Percentiles rank a stretch among this genome's conserved stretches.
These are phyloP conservation scores for Wickerhamiella vanderwaltii DNA, from an alignment of 805 yeast species.

Conservation along the genomic window DNA sequence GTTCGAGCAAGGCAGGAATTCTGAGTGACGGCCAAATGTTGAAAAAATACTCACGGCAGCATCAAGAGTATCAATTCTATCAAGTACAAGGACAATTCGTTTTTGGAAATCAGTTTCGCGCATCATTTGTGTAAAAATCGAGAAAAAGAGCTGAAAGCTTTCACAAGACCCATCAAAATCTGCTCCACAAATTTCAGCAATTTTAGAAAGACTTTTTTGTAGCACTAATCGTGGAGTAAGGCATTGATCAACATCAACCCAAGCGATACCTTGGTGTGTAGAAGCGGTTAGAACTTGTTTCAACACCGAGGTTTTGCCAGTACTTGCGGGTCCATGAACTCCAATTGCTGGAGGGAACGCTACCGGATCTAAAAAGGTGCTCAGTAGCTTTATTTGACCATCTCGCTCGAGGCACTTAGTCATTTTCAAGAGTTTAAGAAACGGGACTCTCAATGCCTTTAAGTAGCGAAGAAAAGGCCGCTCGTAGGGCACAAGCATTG, in stretches of 20 bases:
- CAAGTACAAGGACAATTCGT: conserved; percentile 39
- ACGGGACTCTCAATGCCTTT: conserved; percentile 4
- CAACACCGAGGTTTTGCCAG: conserved; percentile 37
- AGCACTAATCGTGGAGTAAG: conserved; percentile 36
- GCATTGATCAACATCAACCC: conserved; percentile 39
- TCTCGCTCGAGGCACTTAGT: background rate
- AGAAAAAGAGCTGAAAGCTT: conserved; percentile 33
- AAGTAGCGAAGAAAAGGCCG: conserved; percentile 18
- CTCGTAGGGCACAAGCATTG: conserved; percentile 18
- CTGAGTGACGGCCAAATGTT: conserved; percentile 33
- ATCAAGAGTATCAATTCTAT: conserved; percentile 38
- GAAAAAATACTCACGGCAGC: conserved; percentile 34
- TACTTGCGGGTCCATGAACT: conserved; percentile 38
- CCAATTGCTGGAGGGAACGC: conserved; percentile 30
- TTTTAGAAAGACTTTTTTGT: conserved; percentile 34
- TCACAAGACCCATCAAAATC: conserved; percentile 28
- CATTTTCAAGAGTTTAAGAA: too few species aligned
- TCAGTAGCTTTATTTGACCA: conserved; percentile 28
- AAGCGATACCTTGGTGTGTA: conserved; percentile 17
- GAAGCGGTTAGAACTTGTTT: conserved; percentile 24
- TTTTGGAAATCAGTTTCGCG: conserved; percentile 26
- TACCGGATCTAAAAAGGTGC: conserved; percentile 26
- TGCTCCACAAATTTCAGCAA: conserved; percentile 27
- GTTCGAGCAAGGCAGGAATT: conserved; percentile 31
- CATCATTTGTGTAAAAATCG: conserved; percentile 30